Evolutionary conservation across 106 monocot genomes (phyloP), one percentile per base, ranked within the genome.

Genomic region (Allium sativum): DNA sequence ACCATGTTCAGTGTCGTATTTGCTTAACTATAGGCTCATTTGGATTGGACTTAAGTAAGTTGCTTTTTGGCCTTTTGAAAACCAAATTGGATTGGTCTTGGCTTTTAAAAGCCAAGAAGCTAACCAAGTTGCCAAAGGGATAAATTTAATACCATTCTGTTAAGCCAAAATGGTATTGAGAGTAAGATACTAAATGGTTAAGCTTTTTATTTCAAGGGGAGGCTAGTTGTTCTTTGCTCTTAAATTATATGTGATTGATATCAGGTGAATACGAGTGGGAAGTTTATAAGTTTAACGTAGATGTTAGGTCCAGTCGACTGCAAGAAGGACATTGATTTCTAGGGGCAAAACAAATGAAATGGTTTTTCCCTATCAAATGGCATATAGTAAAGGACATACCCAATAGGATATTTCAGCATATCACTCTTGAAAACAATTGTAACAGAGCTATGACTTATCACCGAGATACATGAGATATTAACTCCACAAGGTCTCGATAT

Each of bases 281-380:
- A 86, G 45, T 94, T 89, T 84, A 69, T 94, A 14, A 89, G 93
- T 10, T 54, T 94, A 67, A 89, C 89, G 9, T 89, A 94, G 78
- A 94, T 94, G 93, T 61, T 73, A 56, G 93, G 93, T 5, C 83
- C 75, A 10, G 86, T 89, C 62, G 93, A 94, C 67, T 86, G 83
- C 64, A 79, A 79, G 60, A 89, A 89, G 65, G 70, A 45, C 45
- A 83, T 94, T 85, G 78, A 81, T 52, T 94, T 89, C 71, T 94
- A 89, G 89, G 78, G 77, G 41, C 67, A 83, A 59, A 81, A 77
- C 16, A 71, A 64, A 60, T 89, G 93, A 86, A 74, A 64, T 72
- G 93, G 93, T 94, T 89, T 70, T 94, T 94, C 66, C 93, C 89
- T 7, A 56, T 94, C 18, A 86, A 58, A 52, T 94, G 93, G 93